Percentiles rank a stretch among this genome's conserved stretches.
phyloP scores from a whole-genome alignment of 2,329 filamentous ascomycete genomes.

The Sphaerostilbella broomeana region DNA sequence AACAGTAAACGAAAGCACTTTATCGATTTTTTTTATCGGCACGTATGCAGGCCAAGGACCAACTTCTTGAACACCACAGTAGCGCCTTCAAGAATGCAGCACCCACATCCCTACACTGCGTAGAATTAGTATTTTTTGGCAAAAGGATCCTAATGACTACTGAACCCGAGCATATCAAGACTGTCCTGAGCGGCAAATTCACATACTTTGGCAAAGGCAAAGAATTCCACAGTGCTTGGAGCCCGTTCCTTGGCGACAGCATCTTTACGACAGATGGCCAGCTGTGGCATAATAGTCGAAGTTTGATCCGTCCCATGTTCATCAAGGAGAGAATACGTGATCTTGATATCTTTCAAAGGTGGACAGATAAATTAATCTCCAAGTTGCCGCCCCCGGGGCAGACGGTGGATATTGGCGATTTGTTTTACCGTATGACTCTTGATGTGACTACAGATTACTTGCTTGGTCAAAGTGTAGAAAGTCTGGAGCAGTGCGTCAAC shows the following conservation, averaged over 20 bases:
- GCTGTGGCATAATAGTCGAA: conserved; percentile 70
- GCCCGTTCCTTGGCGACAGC: conserved; percentile 64
- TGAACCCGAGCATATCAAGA: conserved; percentile 87
- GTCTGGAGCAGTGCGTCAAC: conserved; percentile 8
- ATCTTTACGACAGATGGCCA: conserved; percentile 77
- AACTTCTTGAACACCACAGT: conserved; percentile 14
- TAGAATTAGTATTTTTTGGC: conserved; percentile 50
- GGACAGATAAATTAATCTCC: conserved; percentile 13
- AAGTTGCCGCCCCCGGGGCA: conserved; percentile 36
- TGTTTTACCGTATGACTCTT: conserved; percentile 78
- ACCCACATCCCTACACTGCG: conserved; percentile 13
- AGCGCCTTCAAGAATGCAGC: conserved; percentile 10
- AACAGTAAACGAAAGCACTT: too few relatives aligned
- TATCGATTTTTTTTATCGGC: too few relatives aligned
- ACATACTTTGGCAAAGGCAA: conserved; percentile 74
- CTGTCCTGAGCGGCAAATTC: conserved; percentile 83
- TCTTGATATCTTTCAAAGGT: conserved; percentile 65
- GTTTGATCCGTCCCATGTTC: conserved; percentile 80
- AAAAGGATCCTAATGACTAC: conserved; percentile 65
- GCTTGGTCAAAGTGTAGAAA: conserved; percentile 45
- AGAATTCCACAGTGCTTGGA: conserved; percentile 68
- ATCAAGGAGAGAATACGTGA: conserved; percentile 78
- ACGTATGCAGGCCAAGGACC: conserved; percentile 23
- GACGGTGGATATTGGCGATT: conserved; percentile 62
- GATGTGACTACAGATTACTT: conserved; percentile 84